phyloP scores from a whole-genome alignment of 2,329 filamentous ascomycete genomes.

The Scedosporium aurantiacum region DNA sequence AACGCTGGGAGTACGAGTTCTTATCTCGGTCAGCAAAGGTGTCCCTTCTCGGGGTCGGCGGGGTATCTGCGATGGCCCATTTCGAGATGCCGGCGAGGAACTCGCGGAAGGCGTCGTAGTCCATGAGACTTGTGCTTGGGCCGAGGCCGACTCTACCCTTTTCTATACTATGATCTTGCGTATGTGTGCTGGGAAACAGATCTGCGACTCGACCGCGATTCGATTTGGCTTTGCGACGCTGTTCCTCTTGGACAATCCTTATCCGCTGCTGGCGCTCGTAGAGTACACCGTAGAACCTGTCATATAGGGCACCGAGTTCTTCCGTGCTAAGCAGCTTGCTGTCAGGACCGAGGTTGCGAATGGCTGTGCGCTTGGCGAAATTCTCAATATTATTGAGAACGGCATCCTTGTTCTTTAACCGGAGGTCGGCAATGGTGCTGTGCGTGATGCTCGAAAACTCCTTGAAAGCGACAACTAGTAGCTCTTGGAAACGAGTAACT shows the following conservation, averaged over 20 bases:
- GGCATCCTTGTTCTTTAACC: conserved; percentile 84
- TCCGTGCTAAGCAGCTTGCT: conserved; percentile 81
- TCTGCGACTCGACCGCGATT: conserved; percentile 36
- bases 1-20: conserved; percentile 45
- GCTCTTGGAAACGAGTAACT: conserved; percentile 91
- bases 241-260: conserved; percentile 66
- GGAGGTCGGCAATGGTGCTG: conserved; percentile 76
- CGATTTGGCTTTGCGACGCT: conserved; percentile 52
- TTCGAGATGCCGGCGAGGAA: conserved; percentile 81
- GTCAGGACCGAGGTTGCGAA: conserved; percentile 88
- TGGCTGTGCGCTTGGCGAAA: conserved; percentile 93
- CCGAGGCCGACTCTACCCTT: conserved; percentile 81
- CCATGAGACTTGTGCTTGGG: conserved; percentile 85
- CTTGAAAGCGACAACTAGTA: conserved; percentile 99
- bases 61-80: conserved; percentile 88
- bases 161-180: conserved; percentile 44
- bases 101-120: conserved; percentile 91
- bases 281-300: conserved; percentile 82
- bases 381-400: conserved; percentile 94
- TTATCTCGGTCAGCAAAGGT: conserved; percentile 39
- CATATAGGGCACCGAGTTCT: conserved; percentile 83
- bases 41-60: conserved; percentile 43
- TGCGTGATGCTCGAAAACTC: conserved; percentile 96
- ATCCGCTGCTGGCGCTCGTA: conserved; percentile 86
- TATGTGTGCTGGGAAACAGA: conserved; percentile 25